Evolutionary conservation across 2,329 filamentous ascomycete species (phyloP).

Genomic region (Elsinoe necatrix): DNA sequence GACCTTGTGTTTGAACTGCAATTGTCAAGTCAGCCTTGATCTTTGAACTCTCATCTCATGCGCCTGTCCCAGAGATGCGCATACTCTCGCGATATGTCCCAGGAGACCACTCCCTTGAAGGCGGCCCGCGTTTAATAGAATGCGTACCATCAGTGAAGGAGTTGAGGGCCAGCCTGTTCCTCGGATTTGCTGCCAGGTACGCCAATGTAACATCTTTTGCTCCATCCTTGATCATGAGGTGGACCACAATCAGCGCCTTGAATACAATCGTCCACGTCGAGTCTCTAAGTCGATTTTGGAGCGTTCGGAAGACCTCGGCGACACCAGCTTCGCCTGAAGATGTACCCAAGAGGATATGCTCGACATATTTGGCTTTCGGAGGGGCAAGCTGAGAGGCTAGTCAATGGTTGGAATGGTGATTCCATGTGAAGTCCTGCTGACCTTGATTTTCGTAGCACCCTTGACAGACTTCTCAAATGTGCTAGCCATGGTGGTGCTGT

Average conservation of each 20-base stretch:
- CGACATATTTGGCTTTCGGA: constrained; percentile 98
- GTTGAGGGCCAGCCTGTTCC: constrained; percentile 73
- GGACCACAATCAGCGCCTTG: constrained; percentile 91
- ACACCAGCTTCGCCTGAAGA: constrained; percentile 91
- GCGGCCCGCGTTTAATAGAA: constrained; percentile 6
- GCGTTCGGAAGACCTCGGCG: constrained; percentile 85
- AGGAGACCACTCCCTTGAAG: constrained; percentile 14
- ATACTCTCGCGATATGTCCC: constrained; percentile 11
- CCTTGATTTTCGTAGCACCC: constrained; percentile 96
- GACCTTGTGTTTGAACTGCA: constrained; percentile 82
- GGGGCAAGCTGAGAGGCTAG: constrained; percentile 65
- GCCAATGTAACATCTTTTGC: constrained; percentile 78
- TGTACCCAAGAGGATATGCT: constrained; percentile 92
- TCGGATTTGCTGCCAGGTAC: constrained; percentile 71
- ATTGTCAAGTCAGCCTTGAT: constrained; percentile 30
- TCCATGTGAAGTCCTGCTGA: constrained; percentile 31
- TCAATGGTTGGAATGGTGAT: not conserved
- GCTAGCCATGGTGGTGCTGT: constrained; percentile 56
- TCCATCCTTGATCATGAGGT: constrained; percentile 95
- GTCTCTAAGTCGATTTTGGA: constrained; percentile 82
- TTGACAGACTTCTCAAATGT: constrained; percentile 99
- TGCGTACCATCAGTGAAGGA: constrained; percentile 80
- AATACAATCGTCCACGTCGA: constrained; percentile 99
- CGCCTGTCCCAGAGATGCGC: constrained; percentile 11
- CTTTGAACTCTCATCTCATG: not conserved